Evolutionary conservation across 2,329 filamentous ascomycete species (phyloP).

Genomic region (Chaetomium sp.): DNA sequence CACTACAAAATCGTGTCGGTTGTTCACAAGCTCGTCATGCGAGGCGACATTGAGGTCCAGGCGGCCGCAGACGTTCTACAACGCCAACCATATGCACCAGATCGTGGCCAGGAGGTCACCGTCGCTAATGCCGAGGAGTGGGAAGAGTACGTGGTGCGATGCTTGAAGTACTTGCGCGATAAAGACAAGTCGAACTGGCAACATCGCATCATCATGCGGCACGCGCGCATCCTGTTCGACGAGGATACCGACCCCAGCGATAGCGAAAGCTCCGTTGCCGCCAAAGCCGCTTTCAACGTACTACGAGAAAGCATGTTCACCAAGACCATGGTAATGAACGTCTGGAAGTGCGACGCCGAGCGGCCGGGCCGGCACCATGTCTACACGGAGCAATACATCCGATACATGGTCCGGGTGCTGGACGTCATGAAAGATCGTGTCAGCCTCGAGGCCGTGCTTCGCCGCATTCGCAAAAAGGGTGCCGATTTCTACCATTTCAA

Average conservation of each 20-base stretch:
- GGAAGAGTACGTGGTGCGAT: constrained; percentile 58
- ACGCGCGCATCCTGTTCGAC: constrained; percentile 59
- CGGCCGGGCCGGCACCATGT: constrained; percentile 84
- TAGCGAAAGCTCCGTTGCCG: constrained; percentile 60
- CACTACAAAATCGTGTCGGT: constrained; percentile 89
- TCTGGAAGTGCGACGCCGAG: constrained; percentile 92
- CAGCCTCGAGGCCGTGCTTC: constrained; percentile 76
- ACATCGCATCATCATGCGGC: constrained; percentile 82
- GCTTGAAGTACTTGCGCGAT: constrained; percentile 55
- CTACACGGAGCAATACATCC: constrained; percentile 84
- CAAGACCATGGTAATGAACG: constrained; percentile 91
- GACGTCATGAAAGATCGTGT: constrained; percentile 72
- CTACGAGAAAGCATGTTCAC: constrained; percentile 77
- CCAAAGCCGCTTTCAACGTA: constrained; percentile 77
- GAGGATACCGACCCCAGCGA: constrained; percentile 48
- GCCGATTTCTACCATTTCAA: constrained; percentile 70
- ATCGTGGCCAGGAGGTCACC: constrained; percentile 50
- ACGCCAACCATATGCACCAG: constrained; percentile 57
- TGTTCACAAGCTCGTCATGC: constrained; percentile 75
- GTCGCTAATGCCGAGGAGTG: constrained; percentile 64
- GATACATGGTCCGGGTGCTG: constrained; percentile 76
- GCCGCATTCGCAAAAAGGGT: constrained; percentile 78
- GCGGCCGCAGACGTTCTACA: constrained; percentile 57
- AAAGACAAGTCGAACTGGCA: constrained; percentile 96
- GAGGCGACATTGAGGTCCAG: constrained; percentile 50